These are phyloP conservation scores for Aspergillus phoenicis DNA, from an alignment of 2,329 filamentous ascomycete genomes.

Conservation along the genomic window DNA sequence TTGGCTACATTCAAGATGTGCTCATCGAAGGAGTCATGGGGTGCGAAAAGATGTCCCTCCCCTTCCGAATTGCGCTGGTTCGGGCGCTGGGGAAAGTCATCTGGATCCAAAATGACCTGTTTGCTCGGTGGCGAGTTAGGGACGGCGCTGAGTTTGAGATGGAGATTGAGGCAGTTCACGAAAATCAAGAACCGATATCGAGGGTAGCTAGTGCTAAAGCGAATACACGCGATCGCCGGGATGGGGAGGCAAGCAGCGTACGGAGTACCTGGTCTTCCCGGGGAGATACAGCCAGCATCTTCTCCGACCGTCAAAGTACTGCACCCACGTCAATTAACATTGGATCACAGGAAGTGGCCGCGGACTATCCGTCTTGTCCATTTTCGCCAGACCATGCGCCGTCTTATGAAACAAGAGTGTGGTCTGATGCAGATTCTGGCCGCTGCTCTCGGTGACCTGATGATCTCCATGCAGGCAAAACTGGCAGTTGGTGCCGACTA, in stretches of 20 bases:
- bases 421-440: constrained; percentile 9
- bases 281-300: neutral
- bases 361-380: constrained; percentile 28
- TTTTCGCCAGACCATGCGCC: constrained; percentile 30
- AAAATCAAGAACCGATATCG: neutral
- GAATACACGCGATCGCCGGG: neutral
- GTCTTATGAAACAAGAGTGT: constrained; percentile 35
- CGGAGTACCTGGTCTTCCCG: neutral
- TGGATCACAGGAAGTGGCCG: constrained; percentile 30
- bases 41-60: constrained; percentile 66
- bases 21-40: constrained; percentile 75
- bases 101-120: constrained; percentile 86
- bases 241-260: neutral
- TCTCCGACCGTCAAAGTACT: neutral
- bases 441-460: neutral
- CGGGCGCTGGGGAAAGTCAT: constrained; percentile 79
- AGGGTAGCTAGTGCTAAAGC: neutral
- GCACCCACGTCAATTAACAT: neutral
- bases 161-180: constrained; percentile 28
- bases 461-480: too few species aligned
- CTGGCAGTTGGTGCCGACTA: too few species aligned
- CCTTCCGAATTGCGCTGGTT: constrained; percentile 71
- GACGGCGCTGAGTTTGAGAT: constrained; percentile 65
- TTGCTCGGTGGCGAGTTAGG: constrained; percentile 78
- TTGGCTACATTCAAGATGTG: constrained; percentile 76